Evolutionary conservation across 192 early-diverging fungal species (phyloP).

Genomic region (Linnemannia hyalina): DNA sequence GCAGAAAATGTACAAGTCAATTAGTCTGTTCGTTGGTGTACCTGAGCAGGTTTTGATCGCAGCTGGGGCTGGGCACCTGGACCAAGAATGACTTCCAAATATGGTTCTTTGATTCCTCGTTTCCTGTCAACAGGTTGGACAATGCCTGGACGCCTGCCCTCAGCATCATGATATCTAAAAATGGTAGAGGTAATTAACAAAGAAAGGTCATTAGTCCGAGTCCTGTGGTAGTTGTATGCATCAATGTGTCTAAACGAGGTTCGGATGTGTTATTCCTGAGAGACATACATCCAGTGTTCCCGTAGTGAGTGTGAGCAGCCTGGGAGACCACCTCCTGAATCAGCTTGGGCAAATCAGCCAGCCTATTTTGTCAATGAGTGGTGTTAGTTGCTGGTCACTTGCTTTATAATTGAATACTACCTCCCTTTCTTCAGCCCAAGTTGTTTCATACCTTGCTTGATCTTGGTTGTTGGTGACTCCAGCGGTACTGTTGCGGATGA

Average conservation of each 20-base stretch:
- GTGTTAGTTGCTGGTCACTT: background rate
- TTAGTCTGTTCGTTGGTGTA: background rate
- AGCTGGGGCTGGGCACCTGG: constrained; percentile 24
- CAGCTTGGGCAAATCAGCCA: background rate
- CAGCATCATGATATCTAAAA: constrained; percentile 52
- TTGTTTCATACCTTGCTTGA: constrained; percentile 33
- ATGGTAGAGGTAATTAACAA: background rate
- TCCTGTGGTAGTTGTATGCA: background rate
- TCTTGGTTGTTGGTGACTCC: constrained; percentile 29
- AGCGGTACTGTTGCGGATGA: constrained; percentile 36
- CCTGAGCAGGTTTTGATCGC: constrained; percentile 38
- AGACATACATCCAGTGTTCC: constrained; percentile 34
- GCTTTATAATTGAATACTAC: background rate
- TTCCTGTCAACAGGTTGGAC: constrained; percentile 62
- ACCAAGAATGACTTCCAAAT: constrained; percentile 55
- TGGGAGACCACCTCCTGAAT: constrained; percentile 44
- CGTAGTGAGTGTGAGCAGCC: constrained; percentile 52
- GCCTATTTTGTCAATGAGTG: background rate
- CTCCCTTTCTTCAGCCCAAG: background rate
- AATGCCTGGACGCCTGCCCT: constrained; percentile 61
- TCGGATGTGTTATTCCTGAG: background rate
- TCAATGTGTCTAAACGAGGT: background rate
- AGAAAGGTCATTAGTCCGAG: background rate
- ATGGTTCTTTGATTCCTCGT: constrained; percentile 30
- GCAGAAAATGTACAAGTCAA: background rate